Evolutionary conservation across 306 rosid genomes (phyloP).

Genomic region (Malus sieversii): DNA sequence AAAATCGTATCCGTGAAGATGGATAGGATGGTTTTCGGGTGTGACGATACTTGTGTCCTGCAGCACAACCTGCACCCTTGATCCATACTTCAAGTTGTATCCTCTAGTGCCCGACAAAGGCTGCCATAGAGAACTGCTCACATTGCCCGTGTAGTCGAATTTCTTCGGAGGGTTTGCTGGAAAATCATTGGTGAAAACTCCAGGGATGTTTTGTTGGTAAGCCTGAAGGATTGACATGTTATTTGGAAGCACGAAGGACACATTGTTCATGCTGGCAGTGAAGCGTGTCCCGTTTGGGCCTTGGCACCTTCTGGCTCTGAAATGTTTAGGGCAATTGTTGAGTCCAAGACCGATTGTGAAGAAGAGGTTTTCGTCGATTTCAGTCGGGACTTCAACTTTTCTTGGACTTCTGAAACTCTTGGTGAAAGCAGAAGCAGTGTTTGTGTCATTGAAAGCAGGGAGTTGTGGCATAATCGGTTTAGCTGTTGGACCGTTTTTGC

Average conservation of each 20-base stretch:
- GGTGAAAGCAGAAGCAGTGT: slow-evolving; percentile 63
- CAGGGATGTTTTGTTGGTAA: slow-evolving; percentile 43
- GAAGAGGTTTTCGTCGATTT: slow-evolving; percentile 61
- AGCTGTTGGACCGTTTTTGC: slow-evolving; percentile 19
- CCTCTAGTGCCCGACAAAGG: slow-evolving; percentile 60
- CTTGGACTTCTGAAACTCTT: slow-evolving; percentile 44
- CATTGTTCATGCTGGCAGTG: slow-evolving; percentile 77
- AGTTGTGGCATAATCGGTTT: slow-evolving; percentile 52
- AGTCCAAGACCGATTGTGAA: slow-evolving; percentile 68
- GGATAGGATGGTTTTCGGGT: slow-evolving; percentile 77
- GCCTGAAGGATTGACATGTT: slow-evolving; percentile 69
- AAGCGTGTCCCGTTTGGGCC: slow-evolving; percentile 88
- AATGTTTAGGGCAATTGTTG: slow-evolving; percentile 54
- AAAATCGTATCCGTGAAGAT: slow-evolving; percentile 90
- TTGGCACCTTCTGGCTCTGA: slow-evolving; percentile 34
- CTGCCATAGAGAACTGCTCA: slow-evolving; percentile 74
- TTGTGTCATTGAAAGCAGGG: slow-evolving; percentile 82
- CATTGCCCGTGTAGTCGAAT: slow-evolving; percentile 79
- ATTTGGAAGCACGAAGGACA: slow-evolving; percentile 62
- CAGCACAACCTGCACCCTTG: slow-evolving; percentile 72
- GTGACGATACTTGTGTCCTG: slow-evolving; percentile 73
- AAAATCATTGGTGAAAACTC: slow-evolving; percentile 65
- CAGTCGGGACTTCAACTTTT: slow-evolving; percentile 48
- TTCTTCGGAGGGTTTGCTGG: slow-evolving; percentile 55
- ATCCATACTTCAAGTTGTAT: slow-evolving; percentile 52